phyloP scores from a whole-genome alignment of 148 eudicot genomes.

The Vaccinium corymbosum region DNA sequence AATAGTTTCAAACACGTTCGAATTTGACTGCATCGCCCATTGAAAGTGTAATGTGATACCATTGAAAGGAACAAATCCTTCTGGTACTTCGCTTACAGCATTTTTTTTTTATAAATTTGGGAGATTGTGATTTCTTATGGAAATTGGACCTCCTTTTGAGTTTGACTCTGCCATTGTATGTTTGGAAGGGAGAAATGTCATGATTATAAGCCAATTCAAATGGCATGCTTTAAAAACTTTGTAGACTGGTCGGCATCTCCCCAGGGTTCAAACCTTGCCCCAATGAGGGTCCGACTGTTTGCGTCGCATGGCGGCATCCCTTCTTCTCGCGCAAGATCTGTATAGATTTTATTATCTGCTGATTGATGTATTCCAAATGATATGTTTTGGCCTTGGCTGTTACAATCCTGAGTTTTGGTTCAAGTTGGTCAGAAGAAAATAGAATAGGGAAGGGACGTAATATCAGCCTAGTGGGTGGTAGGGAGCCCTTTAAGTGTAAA shows the following conservation, averaged over 20 bases:
- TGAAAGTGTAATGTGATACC: constrained; percentile 9
- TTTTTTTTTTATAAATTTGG: not conserved
- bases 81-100: not conserved
- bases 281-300: not conserved
- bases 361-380: not conserved
- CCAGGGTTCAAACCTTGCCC: not conserved
- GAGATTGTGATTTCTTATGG: not conserved
- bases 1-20: not conserved
- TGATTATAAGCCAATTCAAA: not conserved
- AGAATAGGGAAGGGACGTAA: not conserved
- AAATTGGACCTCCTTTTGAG: not conserved
- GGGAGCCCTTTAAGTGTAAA: not conserved
- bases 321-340: not conserved
- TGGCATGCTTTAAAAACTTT: not conserved
- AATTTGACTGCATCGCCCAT: constrained; percentile 1
- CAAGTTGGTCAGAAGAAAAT: not conserved
- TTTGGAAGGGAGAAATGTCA: not conserved
- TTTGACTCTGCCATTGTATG: not conserved
- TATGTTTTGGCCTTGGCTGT: not conserved
- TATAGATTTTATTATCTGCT: not conserved
- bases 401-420: not conserved
- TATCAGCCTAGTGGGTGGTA: too few relatives aligned
- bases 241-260: not conserved
- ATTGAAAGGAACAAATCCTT: not conserved
- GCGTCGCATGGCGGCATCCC: not conserved